Evolutionary conservation across 768 basidiomycete species (phyloP), one percentile per base, ranked within the genome.

Genomic region (Panaeolus cyanescens): DNA sequence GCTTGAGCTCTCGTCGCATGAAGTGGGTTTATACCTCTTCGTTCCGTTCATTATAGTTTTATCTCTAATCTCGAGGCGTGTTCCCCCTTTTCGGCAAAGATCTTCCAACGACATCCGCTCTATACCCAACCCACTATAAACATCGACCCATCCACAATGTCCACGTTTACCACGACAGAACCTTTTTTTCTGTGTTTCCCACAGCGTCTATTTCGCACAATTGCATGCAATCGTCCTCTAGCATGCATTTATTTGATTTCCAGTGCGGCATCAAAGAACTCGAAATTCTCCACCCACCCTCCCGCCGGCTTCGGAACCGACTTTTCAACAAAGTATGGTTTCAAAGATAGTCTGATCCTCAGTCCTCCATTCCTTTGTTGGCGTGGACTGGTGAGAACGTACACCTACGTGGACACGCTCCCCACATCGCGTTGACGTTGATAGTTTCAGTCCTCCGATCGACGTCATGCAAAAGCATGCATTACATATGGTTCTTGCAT

Each of bases 1-100:
- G 61, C 66, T 68, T 74, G 66, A 70, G 32, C 19, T 60, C 28
- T 58, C 50, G n/a, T 60, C 62, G 61, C 65, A 62, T 70, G 63
- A 65, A 62, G 66, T 67, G 50, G 60, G 63, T 59, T 64, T 66
- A 63, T 69, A 69, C 45, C 45, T 28, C 45, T 20, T 50, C 8
- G 10, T 28, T 28, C 30, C 45, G 30, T 50, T 20, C 45, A 50
- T n/a, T 25, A 50, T 25, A 28, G 25, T 34, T 56, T 58, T 58
- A 60, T 61, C 55, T 62, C 59, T 60, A 58, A 62, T 60, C 55
- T 59, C 63, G 33, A 60, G 50, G 28, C 39, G 56, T 56, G 50
- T 62, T 40, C 45, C 42, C 61, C 54, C 59, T 31, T 37, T 60
- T 62, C 56, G 54, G 61, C 57, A 61, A 65, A 64, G 62, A 63